Base-by-base conservation (phyloP, 306 rosid genomes). In the Casuarina glauca region DNA sequence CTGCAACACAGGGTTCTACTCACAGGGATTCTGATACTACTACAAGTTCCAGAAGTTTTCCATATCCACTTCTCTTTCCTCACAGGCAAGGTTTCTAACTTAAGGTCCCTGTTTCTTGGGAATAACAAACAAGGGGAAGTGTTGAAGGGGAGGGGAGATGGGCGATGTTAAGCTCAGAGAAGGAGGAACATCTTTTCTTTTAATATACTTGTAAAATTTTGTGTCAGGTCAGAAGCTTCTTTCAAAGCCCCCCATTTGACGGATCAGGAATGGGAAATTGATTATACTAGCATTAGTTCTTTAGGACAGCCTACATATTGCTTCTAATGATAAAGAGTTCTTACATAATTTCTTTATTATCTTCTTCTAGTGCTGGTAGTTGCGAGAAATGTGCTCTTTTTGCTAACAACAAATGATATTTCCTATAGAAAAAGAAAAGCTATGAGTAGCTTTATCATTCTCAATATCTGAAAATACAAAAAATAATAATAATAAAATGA, bases 11-110 rank as follows among this genome's bases (percentile, higher is more conserved):
- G 74, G 63, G 75, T 42, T 68, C 80, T 15, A 11, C 41, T 55
- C 71, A 42, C 71, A n/a, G 60, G 55, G 81, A 69, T 55, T 55
- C 70, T 10, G 60, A 69, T 69, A 39, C 46, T 44, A 5, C 36
- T 32, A 32, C 39, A 71, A 55, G 75, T 48, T 77, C 81, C 51
- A 70, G 81, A 69, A 58, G 66, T 20, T 53, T 9, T 17, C 36
- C 72, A 36, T 19, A 43, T 58, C 75, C 58, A 13, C 54, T 77
- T 54, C 57, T 42, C 35, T 66, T 17, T 8, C 50, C 64, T 57
- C 74, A 64, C 49, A 74, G 80, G 80, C 67, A 51, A 76, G 74
- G 35, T 19, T 43, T 76, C 63, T 41, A 76, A 3, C 9, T 20
- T 51, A n/a, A 49, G 72, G 42, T 7, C 43, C 49, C 16, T 50